Base-by-base conservation (phyloP, 129 eudicot species). In the Apium graveolens region DNA sequence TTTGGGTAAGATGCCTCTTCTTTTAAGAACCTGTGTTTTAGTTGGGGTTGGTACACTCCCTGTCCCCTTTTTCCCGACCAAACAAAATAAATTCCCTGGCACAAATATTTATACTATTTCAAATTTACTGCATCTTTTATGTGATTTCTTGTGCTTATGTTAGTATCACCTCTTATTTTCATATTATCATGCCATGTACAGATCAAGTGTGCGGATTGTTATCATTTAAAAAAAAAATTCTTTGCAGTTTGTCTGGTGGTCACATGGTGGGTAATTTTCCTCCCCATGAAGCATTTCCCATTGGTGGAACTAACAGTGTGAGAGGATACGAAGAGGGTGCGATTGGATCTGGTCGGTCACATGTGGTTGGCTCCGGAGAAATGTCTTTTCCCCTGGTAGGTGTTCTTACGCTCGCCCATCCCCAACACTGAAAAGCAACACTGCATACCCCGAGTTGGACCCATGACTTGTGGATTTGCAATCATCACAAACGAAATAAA, bases 281-380 rank as follows among this genome's bases (percentile, higher is more conserved):
- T 44, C 97, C 99, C 3, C 97, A 92, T 84, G 99, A 95, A 87
- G 99, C 99, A 79, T 95, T 92, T 80, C 87, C 94, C 14, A 88
- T 95, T 76, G 99, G 99, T 78, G 99, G 99, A 80, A 95, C 97
- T 70, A 95, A 95, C 82, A 92, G 96, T 51, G 99, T 95, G 41
- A 87, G 99, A 85, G 99, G 99, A 32, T 95, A 95, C 81, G 99
- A 95, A 89, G 99, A 95, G 86, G 99, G 99, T 46, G 92, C 91
- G 21, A 96, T 95, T 82, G 97, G 97, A 70, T 92, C 99, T 0
- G 97, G 99, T 31, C 92, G 99, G 31, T 95, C 99, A 21, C 92
- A 87, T 81, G 94, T 78, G 73, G 96, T 91, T 83, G 97, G 97
- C 78, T 87, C 96, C 75, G 97, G 96, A 88, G 99, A 95, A 84